Conservation (phyloP, 345 rosid species). For the Boechera divaricarpa region DNA sequence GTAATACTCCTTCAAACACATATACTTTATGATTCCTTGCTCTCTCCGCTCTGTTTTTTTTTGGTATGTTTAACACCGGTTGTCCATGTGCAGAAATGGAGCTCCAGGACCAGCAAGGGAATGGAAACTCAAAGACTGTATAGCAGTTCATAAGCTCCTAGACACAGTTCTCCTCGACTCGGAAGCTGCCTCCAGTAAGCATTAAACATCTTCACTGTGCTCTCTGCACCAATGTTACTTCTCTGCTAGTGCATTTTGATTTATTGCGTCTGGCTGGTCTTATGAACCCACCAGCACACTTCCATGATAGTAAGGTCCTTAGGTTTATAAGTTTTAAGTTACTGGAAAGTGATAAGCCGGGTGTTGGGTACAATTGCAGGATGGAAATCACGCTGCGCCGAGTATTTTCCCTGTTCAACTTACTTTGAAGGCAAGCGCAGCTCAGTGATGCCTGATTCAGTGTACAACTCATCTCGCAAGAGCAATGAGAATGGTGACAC, state of each 20-base stretch:
- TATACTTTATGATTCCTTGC: neutral
- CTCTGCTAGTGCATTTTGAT: constrained; percentile 4
- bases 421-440: constrained; percentile 78
- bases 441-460: constrained; percentile 61
- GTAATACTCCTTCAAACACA: constrained; percentile 48
- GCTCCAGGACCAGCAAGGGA: constrained; percentile 63
- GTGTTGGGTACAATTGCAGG: constrained; percentile 53
- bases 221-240: constrained; percentile 6
- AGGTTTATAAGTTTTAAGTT: constrained; percentile 17
- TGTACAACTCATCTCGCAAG: constrained; percentile 50
- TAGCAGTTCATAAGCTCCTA: constrained; percentile 73
- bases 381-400: constrained; percentile 80
- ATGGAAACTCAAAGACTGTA: constrained; percentile 92
- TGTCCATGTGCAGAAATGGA: constrained; percentile 54
- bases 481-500: constrained; percentile 62
- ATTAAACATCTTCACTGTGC: constrained; percentile 17
- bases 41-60: constrained; percentile 2
- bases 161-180: constrained; percentile 56
- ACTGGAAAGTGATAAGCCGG: neutral
- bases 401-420: constrained; percentile 72
- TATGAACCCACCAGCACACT: neutral
- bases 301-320: constrained; percentile 10
- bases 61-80: neutral
- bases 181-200: constrained; percentile 87
- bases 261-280: constrained; percentile 16